phyloP scores from a whole-genome alignment of 2,329 filamentous ascomycete species.

The Tolypocladium guangdongense region DNA sequence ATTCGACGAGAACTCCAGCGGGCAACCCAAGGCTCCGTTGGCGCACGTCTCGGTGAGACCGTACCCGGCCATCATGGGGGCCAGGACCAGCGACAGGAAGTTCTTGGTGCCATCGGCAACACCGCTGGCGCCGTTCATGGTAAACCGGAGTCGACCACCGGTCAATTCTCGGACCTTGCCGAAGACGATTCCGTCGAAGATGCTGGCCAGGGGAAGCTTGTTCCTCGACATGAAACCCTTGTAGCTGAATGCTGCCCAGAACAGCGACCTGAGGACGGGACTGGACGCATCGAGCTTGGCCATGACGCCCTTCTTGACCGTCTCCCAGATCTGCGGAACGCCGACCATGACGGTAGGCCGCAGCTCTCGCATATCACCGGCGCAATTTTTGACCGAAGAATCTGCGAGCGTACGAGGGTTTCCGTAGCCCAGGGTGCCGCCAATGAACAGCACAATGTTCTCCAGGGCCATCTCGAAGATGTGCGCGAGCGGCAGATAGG shows the following conservation, averaged over 20 bases:
- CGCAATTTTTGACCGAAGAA: constrained; percentile 74
- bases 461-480: constrained; percentile 96
- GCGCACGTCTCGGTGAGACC: constrained; percentile 89
- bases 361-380: constrained; percentile 88
- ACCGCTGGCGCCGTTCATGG: constrained; percentile 89
- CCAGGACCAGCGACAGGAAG: constrained; percentile 86
- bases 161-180: constrained; percentile 85
- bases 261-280: constrained; percentile 62
- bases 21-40: constrained; percentile 73
- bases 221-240: constrained; percentile 48
- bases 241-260: constrained; percentile 54
- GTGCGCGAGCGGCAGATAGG: constrained; percentile 88
- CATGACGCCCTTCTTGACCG: constrained; percentile 88
- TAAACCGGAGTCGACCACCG: constrained; percentile 76
- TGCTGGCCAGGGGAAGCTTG: constrained; percentile 51
- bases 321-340: constrained; percentile 95
- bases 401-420: constrained; percentile 85
- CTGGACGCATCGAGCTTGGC: constrained; percentile 64
- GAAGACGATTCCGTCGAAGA: constrained; percentile 80
- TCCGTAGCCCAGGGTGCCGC: constrained; percentile 87
- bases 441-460: constrained; percentile 80
- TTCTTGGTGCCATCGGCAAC: constrained; percentile 78
- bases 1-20: constrained; percentile 68
- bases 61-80: constrained; percentile 90
- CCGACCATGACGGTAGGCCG: constrained; percentile 83